These are phyloP conservation scores for Saturnispora saitoi DNA, from an alignment of 805 yeast species.

Conservation along the genomic window DNA sequence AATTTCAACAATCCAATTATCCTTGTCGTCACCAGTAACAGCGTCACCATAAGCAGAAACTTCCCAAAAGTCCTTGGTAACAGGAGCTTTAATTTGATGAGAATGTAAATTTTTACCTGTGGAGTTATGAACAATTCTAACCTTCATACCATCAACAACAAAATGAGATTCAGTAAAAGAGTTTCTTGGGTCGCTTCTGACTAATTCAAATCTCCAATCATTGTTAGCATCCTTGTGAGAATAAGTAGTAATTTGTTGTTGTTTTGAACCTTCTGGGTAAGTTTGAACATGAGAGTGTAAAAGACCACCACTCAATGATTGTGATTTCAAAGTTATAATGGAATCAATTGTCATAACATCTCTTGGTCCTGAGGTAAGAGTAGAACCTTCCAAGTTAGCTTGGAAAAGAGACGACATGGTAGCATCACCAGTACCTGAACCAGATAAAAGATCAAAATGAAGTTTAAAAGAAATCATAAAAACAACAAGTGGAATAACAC, in stretches of 20 bases:
- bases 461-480: conserved; percentile 69
- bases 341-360: conserved; percentile 49
- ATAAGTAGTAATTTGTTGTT: conserved; percentile 92
- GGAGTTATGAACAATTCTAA: conserved; percentile 62
- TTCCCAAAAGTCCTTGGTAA: conserved; percentile 60
- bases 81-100: conserved; percentile 71
- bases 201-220: conserved; percentile 64
- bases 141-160: conserved; percentile 52
- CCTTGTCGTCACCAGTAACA: conserved; percentile 66
- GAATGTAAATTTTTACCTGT: conserved; percentile 78
- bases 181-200: conserved; percentile 36
- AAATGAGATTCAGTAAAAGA: conserved; percentile 26
- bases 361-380: conserved; percentile 57
- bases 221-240: conserved; percentile 84
- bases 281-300: conserved; percentile 82
- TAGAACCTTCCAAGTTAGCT: conserved; percentile 62
- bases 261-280: conserved; percentile 87
- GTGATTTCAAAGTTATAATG: conserved; percentile 54
- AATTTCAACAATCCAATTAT: conserved; percentile 86
- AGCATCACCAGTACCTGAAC: conserved; percentile 72
- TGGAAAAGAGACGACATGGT: conserved; percentile 73
- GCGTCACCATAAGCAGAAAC: conserved; percentile 81
- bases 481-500: conserved; percentile 60
- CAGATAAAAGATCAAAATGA: conserved; percentile 68
- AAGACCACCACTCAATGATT: conserved; percentile 63